phyloP scores from a whole-genome alignment of 345 rosid genomes.

The Pistacia vera region DNA sequence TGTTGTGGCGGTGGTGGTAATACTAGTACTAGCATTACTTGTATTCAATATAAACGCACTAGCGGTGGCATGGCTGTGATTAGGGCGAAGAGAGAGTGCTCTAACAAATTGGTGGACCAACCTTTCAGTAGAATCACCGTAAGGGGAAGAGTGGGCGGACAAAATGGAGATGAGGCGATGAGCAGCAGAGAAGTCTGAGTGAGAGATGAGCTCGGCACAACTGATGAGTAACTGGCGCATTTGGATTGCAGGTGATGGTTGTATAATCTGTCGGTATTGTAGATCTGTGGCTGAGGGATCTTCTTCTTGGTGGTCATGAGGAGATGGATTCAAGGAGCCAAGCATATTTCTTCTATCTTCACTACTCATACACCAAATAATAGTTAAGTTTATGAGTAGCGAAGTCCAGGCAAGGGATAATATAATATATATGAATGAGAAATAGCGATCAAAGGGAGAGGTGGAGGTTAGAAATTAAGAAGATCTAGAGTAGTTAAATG shows the following conservation, averaged over 20 bases:
- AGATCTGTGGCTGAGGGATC: conserved; percentile 44
- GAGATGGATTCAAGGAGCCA: conserved; percentile 31
- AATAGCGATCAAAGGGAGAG: not conserved
- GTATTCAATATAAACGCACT: conserved; percentile 20
- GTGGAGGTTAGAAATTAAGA: not conserved
- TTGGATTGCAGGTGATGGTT: conserved; percentile 39
- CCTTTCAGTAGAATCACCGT: conserved; percentile 81
- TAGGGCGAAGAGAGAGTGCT: conserved; percentile 79
- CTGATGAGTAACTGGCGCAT: conserved; percentile 72
- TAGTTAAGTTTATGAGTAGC: not conserved
- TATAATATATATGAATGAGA: not conserved
- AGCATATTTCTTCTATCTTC: conserved; percentile 19
- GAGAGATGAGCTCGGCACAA: conserved; percentile 70
- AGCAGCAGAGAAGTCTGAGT: conserved; percentile 74
- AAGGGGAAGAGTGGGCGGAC: conserved; percentile 62
- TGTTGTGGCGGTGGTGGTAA: not conserved
- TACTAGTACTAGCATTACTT: not conserved
- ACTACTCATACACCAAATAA: no score
- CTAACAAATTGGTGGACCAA: conserved; percentile 69
- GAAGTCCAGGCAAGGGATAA: not conserved
- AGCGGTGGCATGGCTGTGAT: conserved; percentile 28
- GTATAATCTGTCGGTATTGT: conserved; percentile 21
- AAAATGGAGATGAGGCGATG: conserved; percentile 61
- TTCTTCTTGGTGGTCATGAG: conserved; percentile 37
- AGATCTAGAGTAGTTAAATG: no score